Percentiles rank a stretch among this genome's conserved stretches.
phyloP scores from a whole-genome alignment of 1,284 basidiomycete species.

The Sparassis latifolia region DNA sequence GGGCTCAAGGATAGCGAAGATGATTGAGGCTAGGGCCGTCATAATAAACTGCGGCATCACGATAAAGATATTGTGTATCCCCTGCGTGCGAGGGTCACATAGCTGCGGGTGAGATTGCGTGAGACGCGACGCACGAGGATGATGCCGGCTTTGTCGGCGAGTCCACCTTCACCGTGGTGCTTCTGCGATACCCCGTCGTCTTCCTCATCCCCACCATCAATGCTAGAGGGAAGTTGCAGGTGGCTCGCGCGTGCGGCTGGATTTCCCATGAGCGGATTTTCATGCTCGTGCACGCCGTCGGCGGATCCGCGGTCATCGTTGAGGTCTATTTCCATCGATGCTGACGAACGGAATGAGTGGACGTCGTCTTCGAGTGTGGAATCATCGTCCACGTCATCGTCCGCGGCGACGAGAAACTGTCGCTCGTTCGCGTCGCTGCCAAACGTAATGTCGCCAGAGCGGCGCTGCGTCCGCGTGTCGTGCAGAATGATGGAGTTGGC shows the following conservation, averaged over 20 bases:
- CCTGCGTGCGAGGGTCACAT: constrained; percentile 35
- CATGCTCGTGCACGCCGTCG: constrained; percentile 20
- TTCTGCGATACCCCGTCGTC: background rate
- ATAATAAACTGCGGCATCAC: constrained; percentile 75
- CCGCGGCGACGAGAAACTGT: constrained; percentile 27
- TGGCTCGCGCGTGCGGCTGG: constrained; percentile 38
- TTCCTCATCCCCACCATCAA: constrained; percentile 15
- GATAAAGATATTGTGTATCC: constrained; percentile 88
- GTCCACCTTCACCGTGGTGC: constrained; percentile 9
- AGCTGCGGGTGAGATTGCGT: too few species aligned
- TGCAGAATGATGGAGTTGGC: constrained; percentile 45
- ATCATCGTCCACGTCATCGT: constrained; percentile 25
- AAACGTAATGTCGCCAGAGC: constrained; percentile 13
- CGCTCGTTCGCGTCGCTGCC: constrained; percentile 20
- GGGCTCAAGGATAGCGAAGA: constrained; percentile 66
- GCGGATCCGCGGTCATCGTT: constrained; percentile 18
- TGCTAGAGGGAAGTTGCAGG: background rate
- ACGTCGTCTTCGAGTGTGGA: constrained; percentile 29
- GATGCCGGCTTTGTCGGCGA: constrained; percentile 73
- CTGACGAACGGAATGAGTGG: constrained; percentile 23
- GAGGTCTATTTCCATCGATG: constrained; percentile 17
- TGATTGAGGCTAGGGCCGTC: constrained; percentile 56
- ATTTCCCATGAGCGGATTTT: constrained; percentile 35
- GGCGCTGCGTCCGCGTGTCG: constrained; percentile 26
- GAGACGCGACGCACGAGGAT: constrained; percentile 57